Base-by-base conservation (phyloP, 1,284 basidiomycete genomes). In the Ganoderma resinaceum region DNA sequence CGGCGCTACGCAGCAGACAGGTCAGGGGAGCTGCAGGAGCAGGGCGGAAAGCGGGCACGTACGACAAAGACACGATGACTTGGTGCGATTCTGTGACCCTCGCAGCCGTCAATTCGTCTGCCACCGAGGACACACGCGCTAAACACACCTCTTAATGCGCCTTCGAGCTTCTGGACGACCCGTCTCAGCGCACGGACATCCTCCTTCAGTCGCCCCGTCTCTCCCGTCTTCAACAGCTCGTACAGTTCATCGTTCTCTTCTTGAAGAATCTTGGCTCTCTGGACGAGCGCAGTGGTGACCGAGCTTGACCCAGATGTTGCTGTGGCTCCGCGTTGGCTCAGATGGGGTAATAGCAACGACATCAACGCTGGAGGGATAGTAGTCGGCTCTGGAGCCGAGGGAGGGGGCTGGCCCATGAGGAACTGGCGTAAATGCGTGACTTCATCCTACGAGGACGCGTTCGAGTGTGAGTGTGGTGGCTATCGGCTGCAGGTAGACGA, bases 231-330 rank as follows among this genome's bases (percentile, higher is more conserved):
- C 57, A 95, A 79, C 8, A 94, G 79, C 62, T 89, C 86, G 76
- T 94, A 95, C 5, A 78, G 76, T 68, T 95, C 93, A 71, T 95
- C 92, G 68, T 95, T 95, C 79, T 95, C 93, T 64, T 92, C 89
- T 77, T 95, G 93, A 11, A 95, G 81, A 9, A 90, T 79, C 66
- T 87, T 88, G 35, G 87, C 85, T 61, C 92, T 84, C 75, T 93
- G 91, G 0, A 87, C 89, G 66, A 95, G 84, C 3, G 93, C 93
- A 20, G 88, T 82, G 35, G 86, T 86, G 35, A 92, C 89, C 0
- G 91, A 90, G 70, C 83, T 85, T 5, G 89, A 89, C 26, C 79
- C 71, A 18, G 79, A 76, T 53, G 81, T 78, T 61, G 85, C 76
- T 66, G 81, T 72, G 37, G 77, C 38, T 73, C 79, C 72, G 31